These are phyloP conservation scores for Gaeumannomyces tritici DNA, from an alignment of 2,329 filamentous ascomycete genomes.

Conservation along the genomic window DNA sequence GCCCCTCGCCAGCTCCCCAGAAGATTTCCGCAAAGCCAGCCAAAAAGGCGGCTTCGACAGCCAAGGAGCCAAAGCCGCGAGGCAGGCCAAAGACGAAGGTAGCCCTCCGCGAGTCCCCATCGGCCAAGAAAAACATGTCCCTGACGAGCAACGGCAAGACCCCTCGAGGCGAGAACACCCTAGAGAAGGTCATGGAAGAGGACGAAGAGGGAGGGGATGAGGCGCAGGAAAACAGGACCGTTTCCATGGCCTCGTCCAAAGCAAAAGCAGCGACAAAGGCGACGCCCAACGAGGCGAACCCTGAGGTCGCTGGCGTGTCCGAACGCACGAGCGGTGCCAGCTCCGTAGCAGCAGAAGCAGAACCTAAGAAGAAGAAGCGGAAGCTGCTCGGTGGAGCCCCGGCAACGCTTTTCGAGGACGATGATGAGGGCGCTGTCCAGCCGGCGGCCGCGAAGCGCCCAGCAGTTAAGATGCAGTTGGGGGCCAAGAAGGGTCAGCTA, in stretches of 20 bases:
- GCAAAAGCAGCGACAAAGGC: conserved; percentile 3
- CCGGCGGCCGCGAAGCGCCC: conserved; percentile 12
- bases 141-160: conserved; percentile 17
- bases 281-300: conserved; percentile 43
- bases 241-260: conserved; percentile 12
- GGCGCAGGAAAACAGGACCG: conserved; percentile 20
- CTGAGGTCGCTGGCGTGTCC: conserved; percentile 2
- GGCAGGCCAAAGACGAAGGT: conserved; percentile 29
- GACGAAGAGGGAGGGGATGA: conserved; percentile 9
- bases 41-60: conserved; percentile 6
- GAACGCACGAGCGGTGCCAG: conserved; percentile 5
- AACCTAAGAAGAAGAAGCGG: conserved; percentile 58
- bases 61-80: conserved; percentile 25
- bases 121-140: conserved; percentile 15
- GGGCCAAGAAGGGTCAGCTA: conserved; percentile 15
- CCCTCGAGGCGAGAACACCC: conserved; percentile 14
- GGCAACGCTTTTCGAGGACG: conserved; percentile 63
- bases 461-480: conserved; percentile 10
- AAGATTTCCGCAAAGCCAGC: conserved; percentile 7
- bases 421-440: conserved; percentile 34
- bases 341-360: conserved; percentile 18
- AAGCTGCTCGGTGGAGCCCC: conserved; percentile 56
- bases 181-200: conserved; percentile 29
- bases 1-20: not conserved
- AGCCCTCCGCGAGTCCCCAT: conserved; percentile 4